phyloP scores from a whole-genome alignment of 169 alveolate species.

The Cryptosporidium canis region DNA sequence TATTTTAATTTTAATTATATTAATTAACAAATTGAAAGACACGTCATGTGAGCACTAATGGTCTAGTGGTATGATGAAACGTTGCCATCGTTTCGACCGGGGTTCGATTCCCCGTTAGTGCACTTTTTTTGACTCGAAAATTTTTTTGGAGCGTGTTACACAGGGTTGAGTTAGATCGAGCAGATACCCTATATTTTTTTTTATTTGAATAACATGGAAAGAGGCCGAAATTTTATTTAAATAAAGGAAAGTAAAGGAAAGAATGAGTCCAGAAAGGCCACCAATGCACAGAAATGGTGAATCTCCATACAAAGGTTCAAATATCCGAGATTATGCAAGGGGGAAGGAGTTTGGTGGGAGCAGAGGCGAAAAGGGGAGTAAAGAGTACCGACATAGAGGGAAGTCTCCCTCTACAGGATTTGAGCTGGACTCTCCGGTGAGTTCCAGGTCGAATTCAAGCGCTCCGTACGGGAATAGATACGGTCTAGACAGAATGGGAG shows the following conservation, averaged over 20 bases:
- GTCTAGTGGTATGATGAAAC: slow-evolving; percentile 86
- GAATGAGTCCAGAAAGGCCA: neutral
- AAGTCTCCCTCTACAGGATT: neutral
- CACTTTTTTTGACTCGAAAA: slow-evolving; percentile 68
- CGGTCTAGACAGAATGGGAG: neutral
- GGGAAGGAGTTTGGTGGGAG: neutral
- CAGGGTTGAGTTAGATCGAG: neutral
- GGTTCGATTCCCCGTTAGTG: slow-evolving; percentile 89
- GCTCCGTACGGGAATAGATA: neutral
- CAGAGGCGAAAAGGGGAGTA: neutral
- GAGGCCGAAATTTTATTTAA: neutral
- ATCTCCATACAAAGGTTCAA: neutral
- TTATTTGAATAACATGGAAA: neutral
- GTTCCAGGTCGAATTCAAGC: neutral
- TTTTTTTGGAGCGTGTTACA: neutral
- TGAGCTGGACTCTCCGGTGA: neutral
- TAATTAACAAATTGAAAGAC: neutral
- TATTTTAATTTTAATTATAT: neutral
- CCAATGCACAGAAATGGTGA: neutral
- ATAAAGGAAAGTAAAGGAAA: neutral
- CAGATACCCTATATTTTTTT: neutral
- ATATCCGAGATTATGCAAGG: neutral
- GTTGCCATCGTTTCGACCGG: slow-evolving; percentile 89
- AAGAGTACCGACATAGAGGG: neutral
- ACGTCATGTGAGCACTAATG: slow-evolving; percentile 76